A percentile compares a stretch with the other conserved stretches of the same genome.
Conservation (phyloP, 495 filamentous ascomycete genomes). For the Neurospora hispaniola region DNA sequence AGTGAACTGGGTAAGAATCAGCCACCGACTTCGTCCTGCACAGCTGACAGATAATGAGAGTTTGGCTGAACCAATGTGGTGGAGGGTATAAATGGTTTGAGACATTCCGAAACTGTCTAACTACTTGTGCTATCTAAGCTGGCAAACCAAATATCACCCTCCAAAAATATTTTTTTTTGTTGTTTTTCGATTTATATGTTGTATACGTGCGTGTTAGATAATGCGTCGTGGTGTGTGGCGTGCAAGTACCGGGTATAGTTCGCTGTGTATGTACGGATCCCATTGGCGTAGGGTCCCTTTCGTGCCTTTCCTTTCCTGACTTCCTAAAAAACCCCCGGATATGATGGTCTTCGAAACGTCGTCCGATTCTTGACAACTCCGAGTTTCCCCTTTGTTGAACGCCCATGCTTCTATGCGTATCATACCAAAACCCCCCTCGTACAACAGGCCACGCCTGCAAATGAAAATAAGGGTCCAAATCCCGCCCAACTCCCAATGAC, state of each 20-base stretch:
- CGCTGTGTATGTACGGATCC: neutral
- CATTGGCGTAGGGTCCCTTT: neutral
- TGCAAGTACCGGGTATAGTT: neutral
- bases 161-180: conserved; percentile 12
- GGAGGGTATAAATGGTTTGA: conserved; percentile 7
- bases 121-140: conserved; percentile 2
- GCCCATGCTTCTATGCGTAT: neutral
- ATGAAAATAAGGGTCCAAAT: neutral
- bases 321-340: neutral
- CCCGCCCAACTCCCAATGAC: conserved; percentile 9
- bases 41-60: neutral
- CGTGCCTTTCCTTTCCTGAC: neutral
- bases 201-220: neutral
- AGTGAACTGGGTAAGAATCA: neutral
- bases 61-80: neutral
- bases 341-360: neutral
- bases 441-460: neutral
- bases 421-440: neutral
- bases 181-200: conserved; percentile 3
- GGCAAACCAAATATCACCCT: conserved; percentile 10
- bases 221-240: neutral
- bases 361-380: neutral
- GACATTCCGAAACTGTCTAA: conserved; percentile 16
- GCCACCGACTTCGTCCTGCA: neutral
- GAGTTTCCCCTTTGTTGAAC: neutral